A percentile compares a stretch with the other conserved stretches of the same genome.
These are phyloP conservation scores for Lachnellula hyalina DNA, from an alignment of 2,329 filamentous ascomycete species.

Conservation along the genomic window DNA sequence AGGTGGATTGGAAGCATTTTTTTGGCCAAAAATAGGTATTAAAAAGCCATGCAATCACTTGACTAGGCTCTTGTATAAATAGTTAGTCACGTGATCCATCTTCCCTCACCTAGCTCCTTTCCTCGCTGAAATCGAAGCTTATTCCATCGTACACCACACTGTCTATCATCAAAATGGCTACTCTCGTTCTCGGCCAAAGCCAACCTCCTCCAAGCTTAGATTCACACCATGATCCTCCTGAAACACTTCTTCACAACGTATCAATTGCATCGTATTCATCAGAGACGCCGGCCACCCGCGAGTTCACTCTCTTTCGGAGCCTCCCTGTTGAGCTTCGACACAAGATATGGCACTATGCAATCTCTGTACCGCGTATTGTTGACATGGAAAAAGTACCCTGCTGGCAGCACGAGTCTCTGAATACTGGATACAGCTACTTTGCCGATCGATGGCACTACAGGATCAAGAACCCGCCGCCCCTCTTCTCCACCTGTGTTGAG, in stretches of 20 bases:
- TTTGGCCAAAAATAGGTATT: too few species aligned
- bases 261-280: conserved; percentile 2
- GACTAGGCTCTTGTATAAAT: too few species aligned
- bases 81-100: too few species aligned
- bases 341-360: conserved; percentile 5
- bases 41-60: too few species aligned
- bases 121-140: too few species aligned
- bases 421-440: background rate
- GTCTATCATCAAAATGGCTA: background rate
- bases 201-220: background rate
- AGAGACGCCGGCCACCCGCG: background rate
- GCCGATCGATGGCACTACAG: conserved; percentile 7
- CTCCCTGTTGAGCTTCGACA: conserved; percentile 2
- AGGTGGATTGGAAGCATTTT: too few species aligned
- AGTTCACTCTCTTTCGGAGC: background rate
- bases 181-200: background rate
- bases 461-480: conserved; percentile 3
- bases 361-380: conserved; percentile 5
- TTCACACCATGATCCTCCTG: background rate
- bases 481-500: conserved; percentile 6
- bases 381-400: conserved; percentile 8
- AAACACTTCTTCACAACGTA: background rate
- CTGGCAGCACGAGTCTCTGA: background rate
- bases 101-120: too few species aligned
- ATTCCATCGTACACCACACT: too few species aligned